Conservation (phyloP, 306 rosid species). For the Mimosa pudica region DNA sequence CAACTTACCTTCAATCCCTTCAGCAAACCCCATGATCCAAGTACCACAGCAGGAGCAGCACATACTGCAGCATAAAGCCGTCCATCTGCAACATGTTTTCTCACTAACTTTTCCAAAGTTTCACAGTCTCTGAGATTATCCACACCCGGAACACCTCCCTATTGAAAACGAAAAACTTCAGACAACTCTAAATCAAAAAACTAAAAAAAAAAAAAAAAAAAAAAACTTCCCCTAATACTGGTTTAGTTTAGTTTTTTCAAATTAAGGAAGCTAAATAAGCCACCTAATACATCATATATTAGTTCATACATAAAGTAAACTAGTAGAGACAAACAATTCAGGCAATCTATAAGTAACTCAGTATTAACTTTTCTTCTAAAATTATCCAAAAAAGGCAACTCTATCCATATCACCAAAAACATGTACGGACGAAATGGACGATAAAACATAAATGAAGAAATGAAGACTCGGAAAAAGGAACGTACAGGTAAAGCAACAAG, state of each 20-base stretch:
- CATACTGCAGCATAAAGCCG: conserved; percentile 82
- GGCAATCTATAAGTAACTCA: no score
- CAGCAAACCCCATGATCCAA: conserved; percentile 87
- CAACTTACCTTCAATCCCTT: conserved; percentile 78
- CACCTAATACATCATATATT: no score
- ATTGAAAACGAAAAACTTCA: conserved; percentile 28
- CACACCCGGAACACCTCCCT: conserved; percentile 95
- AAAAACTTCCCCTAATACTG: no score
- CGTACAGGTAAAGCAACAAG: conserved; percentile 80
- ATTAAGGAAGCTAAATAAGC: no score
- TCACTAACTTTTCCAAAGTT: conserved; percentile 57
- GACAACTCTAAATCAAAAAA: background rate
- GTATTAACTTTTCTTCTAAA: no score
- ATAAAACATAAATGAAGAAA: background rate
- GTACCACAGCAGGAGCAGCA: conserved; percentile 91
- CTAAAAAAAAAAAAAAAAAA: background rate
- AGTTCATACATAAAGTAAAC: no score
- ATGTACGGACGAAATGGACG: background rate
- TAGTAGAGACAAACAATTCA: background rate
- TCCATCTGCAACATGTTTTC: conserved; percentile 75
- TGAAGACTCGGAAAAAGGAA: conserved; percentile 7
- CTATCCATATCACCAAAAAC: no score
- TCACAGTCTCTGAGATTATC: conserved; percentile 55
- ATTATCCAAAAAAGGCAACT: no score
- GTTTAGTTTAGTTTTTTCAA: no score